Evolutionary conservation across 805 yeast species (phyloP), one percentile per base, ranked within the genome.

Genomic region (Tetrapisispora phaffii): DNA sequence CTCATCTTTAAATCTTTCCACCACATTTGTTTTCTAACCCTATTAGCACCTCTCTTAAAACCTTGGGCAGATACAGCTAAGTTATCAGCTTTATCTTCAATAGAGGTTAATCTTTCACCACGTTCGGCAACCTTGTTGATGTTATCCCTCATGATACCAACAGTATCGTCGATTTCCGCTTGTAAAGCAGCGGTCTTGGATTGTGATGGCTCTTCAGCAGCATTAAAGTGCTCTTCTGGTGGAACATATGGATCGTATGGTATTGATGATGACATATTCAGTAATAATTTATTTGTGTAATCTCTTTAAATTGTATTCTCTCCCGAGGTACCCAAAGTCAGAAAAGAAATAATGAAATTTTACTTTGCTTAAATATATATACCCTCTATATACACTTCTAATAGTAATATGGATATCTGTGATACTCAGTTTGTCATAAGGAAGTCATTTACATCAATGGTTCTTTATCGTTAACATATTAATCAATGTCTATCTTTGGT

Each of bases 11-110:
- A 76, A 64, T 90, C 95, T 68, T 90, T 90, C 84, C 93, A 85
- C 97, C 97, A 90, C 96, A 90, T 90, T 62, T 87, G 94, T 68
- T 88, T 90, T 69, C 97, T 85, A 42, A 90, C 96, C 56, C 93
- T 80, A 70, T 89, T 89, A 49, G 97, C 97, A 35, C 96, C 94
- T 63, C 95, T 78, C 65, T 94, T 85, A 72, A 90, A 90, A 34
- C 95, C 90, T 56, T 85, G 89, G 7, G 97, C 97, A 42, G 86
- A 77, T 39, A 80, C 85, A 34, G 94, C 95, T 55, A 90, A 75
- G 63, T 85, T 86, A 59, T 87, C 95, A 12, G 97, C 89, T 62
- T 87, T 85, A 62, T 85, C 90, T 59, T 89, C 95, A 56, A 90
- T 80, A 41, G 86, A 80, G 55, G 89, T 95, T 53, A 90, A 74